These are phyloP conservation scores for Dothideomycetidae sp. DNA, from an alignment of 2,329 filamentous ascomycete genomes.

Conservation along the genomic window DNA sequence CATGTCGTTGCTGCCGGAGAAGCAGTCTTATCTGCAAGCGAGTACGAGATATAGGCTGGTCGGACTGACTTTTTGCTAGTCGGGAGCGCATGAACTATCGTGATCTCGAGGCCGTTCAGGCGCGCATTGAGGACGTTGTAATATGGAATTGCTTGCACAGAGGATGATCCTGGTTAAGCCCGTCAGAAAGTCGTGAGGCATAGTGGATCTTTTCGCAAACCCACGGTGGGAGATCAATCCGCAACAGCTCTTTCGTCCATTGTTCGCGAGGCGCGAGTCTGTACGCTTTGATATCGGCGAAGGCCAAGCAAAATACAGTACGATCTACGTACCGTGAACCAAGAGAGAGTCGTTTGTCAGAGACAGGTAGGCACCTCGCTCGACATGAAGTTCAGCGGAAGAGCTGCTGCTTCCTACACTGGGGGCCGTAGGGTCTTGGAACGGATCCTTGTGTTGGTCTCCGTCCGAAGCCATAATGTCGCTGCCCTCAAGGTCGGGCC, in stretches of 20 bases:
- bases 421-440: slow-evolving; percentile 10
- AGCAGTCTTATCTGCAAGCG: slow-evolving; percentile 37
- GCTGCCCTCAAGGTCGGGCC: no score
- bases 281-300: slow-evolving; percentile 1
- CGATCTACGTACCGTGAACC: slow-evolving; percentile 37
- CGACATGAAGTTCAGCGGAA: slow-evolving; percentile 27
- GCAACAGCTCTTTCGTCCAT: slow-evolving; percentile 40
- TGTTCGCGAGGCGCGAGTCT: slow-evolving; percentile 42
- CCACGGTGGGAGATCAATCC: slow-evolving; percentile 39
- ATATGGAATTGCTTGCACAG: slow-evolving; percentile 51
- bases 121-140: slow-evolving; percentile 79
- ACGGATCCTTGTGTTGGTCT: slow-evolving; percentile 12
- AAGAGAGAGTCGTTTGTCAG: slow-evolving; percentile 46
- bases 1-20: slow-evolving; percentile 43
- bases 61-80: slow-evolving; percentile 41
- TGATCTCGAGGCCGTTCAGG: slow-evolving; percentile 43
- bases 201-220: slow-evolving; percentile 1
- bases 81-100: slow-evolving; percentile 57
- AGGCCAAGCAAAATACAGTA: neutral
- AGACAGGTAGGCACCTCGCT: slow-evolving; percentile 45
- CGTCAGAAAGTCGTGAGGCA: neutral
- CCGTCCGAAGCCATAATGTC: no score
- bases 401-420: slow-evolving; percentile 25
- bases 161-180: slow-evolving; percentile 28
- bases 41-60: slow-evolving; percentile 47